Evolutionary conservation across 1,284 basidiomycete genomes (phyloP), one percentile per base, ranked within the genome.

Genomic region (Tilletia walkeri): DNA sequence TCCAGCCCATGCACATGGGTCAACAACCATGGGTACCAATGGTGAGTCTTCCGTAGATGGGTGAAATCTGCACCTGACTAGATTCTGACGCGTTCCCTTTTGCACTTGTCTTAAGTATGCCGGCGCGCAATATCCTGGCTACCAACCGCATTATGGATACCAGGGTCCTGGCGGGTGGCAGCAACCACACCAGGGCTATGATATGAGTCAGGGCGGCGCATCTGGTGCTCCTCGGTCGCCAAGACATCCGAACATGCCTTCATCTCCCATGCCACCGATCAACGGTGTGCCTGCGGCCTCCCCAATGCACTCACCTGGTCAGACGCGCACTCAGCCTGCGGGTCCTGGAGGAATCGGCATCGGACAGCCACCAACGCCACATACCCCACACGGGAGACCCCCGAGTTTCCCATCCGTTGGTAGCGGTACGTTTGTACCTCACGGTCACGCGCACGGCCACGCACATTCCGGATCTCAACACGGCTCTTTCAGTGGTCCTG

Each of bases 71-170:
- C 24, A 30, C 24, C 56, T 72, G 41, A 45, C 14, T 14, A 45
- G 14, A 9, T 1, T 24, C 38, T 56, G 12, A 41, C 53, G 14
- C 54, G n/a, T 34, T 34, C 47, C 67, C 65, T 65, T n/a, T 16
- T 50, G 3, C 30, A 5, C 38, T 12, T 4, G n/a, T 36, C 10
- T 16, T 50, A 68, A 68, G 12, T 38, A 20, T 54, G 30, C 39
- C 14, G 65, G 61, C 20, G 67, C 41, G n/a, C 67, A 68, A 54
- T 63, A 41, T 36, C 38, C 70, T 10, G 53, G 50, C 47, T 78
- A 79, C 71, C 76, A 77, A 59, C 76, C 75, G 5, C 76, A 74
- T n/a, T 78, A 80, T 67, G 77, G 72, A 54, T 78, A 80, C 66
- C 71, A 75, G 67, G 59, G 59, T n/a, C 74, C 75, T 9, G 76